phyloP scores from a whole-genome alignment of 352 stramenopile genomes.

The Phytophthora pini region DNA sequence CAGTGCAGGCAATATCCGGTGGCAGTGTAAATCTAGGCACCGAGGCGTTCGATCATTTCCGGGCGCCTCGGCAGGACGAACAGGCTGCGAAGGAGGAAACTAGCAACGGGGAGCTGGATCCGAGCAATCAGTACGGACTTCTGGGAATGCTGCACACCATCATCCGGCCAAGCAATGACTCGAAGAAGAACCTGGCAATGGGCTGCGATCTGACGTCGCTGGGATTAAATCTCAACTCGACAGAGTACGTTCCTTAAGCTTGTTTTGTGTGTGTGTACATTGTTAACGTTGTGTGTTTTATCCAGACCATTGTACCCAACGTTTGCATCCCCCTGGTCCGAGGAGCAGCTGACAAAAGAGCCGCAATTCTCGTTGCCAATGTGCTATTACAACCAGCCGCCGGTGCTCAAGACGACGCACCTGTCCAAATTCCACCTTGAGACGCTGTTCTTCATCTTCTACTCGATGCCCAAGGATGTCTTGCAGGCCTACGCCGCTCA shows the following conservation, averaged over 20 bases:
- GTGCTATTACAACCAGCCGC: conserved; percentile 94
- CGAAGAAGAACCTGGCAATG: conserved; percentile 81
- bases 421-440: conserved; percentile 98
- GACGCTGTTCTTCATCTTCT: conserved; percentile 99
- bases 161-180: conserved; percentile 69
- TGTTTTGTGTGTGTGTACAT: too few species aligned
- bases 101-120: conserved; percentile 61
- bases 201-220: conserved; percentile 84
- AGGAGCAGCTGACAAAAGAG: conserved; percentile 77
- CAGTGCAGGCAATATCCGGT: conserved; percentile 10
- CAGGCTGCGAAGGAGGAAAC: conserved; percentile 17
- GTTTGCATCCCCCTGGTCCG: conserved; percentile 84
- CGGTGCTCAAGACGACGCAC: conserved; percentile 97
- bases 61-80: conserved; percentile 41
- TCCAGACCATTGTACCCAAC: conserved; percentile 77
- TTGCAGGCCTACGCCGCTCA: conserved; percentile 93
- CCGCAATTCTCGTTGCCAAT: conserved; percentile 85
- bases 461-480: conserved; percentile 98
- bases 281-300: conserved; percentile 5
- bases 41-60: conserved; percentile 67
- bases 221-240: conserved; percentile 85
- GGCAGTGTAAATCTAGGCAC: conserved; percentile 62
- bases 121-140: conserved; percentile 80
- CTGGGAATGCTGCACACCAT: conserved; percentile 85
- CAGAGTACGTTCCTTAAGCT: conserved; percentile 59